Percentiles rank a stretch among this genome's conserved stretches.
Conservation (phyloP, 805 yeast species). For the Kluyveromyces dobzhanskii region DNA sequence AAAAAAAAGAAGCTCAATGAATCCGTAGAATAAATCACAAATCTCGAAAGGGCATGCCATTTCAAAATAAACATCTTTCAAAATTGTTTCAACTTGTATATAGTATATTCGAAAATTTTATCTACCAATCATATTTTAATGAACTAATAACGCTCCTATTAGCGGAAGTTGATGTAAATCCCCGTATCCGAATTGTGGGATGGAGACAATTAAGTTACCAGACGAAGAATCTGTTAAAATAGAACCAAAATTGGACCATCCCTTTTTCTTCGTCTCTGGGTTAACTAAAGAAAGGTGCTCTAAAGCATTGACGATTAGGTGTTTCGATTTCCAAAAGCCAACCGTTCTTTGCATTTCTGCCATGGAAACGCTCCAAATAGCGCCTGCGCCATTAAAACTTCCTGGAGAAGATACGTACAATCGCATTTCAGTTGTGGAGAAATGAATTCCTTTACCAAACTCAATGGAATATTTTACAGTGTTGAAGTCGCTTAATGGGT, state of each 20-base stretch:
- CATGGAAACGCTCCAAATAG: constrained; percentile 36
- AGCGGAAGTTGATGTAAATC: constrained; percentile 22
- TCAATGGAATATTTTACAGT: constrained; percentile 27
- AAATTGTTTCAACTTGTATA: no score
- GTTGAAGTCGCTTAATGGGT: constrained; percentile 8
- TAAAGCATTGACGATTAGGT: constrained; percentile 6
- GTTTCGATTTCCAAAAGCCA: constrained; percentile 13
- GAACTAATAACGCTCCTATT: constrained; percentile 20
- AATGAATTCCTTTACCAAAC: constrained; percentile 22
- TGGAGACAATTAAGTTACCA: constrained; percentile 31
- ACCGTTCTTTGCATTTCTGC: constrained; percentile 9
- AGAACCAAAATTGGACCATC: constrained; percentile 39
- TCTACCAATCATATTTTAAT: background rate
- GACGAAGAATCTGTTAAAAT: constrained; percentile 25
- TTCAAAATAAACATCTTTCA: constrained; percentile 4
- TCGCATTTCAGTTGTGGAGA: no score
- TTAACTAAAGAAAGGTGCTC: constrained; percentile 9
- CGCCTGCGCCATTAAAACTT: constrained; percentile 29
- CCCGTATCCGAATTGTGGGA: constrained; percentile 31
- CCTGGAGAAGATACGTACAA: constrained; percentile 39
- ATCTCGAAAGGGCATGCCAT: no score
- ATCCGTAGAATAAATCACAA: background rate
- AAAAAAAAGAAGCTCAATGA: constrained; percentile 11
- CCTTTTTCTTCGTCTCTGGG: constrained; percentile 21
- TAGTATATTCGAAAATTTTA: no score